Conservation (phyloP, 1,139 yeast species). For the Lodderomyces jiufengensis region DNA sequence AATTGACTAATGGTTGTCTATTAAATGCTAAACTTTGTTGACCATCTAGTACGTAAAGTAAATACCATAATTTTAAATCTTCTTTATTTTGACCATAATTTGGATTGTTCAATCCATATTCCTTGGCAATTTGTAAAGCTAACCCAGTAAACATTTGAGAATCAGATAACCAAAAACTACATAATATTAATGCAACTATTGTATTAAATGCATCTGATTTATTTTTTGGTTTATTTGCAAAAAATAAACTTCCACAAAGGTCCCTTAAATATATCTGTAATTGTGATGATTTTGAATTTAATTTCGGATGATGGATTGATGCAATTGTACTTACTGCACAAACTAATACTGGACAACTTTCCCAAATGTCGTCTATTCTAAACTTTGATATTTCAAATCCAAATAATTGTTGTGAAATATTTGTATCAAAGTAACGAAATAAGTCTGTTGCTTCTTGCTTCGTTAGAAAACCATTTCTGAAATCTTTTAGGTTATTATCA, state of each 20-base stretch:
- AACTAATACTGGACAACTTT: slow-evolving; percentile 53
- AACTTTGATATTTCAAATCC: slow-evolving; percentile 60
- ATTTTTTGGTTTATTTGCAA: slow-evolving; percentile 34
- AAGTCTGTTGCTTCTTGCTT: slow-evolving; percentile 48
- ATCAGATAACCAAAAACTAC: slow-evolving; percentile 68
- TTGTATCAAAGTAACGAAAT: slow-evolving; percentile 49
- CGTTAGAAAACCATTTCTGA: slow-evolving; percentile 33
- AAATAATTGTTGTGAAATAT: slow-evolving; percentile 62
- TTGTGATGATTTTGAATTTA: slow-evolving; percentile 33
- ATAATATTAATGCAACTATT: slow-evolving; percentile 58
- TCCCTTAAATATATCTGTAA: slow-evolving; percentile 43
- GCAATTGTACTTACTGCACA: slow-evolving; percentile 64
- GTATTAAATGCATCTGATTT: slow-evolving; percentile 57
- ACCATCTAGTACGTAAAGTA: slow-evolving; percentile 65
- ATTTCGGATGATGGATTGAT: slow-evolving; percentile 55
- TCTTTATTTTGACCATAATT: slow-evolving; percentile 30
- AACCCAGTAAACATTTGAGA: slow-evolving; percentile 65
- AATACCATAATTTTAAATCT: slow-evolving; percentile 60
- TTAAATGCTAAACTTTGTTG: slow-evolving; percentile 64
- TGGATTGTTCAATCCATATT: slow-evolving; percentile 46
- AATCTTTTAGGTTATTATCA: slow-evolving; percentile 24
- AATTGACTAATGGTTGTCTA: slow-evolving; percentile 51
- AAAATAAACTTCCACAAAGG: slow-evolving; percentile 46
- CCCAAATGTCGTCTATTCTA: slow-evolving; percentile 51
- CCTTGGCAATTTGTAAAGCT: slow-evolving; percentile 63